Conservation (phyloP, 2,329 filamentous ascomycete genomes). For the Bipolaris oryzae region DNA sequence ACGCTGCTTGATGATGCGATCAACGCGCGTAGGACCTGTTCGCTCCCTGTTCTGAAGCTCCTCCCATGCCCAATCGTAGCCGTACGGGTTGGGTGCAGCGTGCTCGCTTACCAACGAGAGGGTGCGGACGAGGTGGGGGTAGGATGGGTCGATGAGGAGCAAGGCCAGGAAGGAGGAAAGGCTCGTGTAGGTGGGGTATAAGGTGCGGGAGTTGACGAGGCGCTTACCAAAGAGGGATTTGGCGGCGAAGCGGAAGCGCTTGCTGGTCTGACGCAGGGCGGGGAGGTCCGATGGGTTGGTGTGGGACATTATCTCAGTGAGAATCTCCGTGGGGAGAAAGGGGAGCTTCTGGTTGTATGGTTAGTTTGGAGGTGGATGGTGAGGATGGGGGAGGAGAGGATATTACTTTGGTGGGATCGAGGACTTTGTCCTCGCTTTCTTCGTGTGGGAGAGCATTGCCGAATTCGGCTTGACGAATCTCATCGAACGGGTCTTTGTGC, state of each 20-base stretch:
- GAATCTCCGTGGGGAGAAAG: neutral
- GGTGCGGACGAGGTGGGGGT: neutral
- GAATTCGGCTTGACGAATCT: neutral
- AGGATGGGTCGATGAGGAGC: neutral
- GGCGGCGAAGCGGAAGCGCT: neutral
- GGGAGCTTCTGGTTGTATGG: neutral
- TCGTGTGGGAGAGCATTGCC: neutral
- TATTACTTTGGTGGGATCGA: neutral
- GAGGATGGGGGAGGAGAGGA: neutral
- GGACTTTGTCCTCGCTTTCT: neutral
- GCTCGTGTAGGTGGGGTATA: constrained; percentile 9
- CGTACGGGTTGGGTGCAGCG: constrained; percentile 12
- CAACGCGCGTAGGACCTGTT: neutral
- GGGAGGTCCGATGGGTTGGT: neutral
- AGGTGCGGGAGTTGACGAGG: neutral
- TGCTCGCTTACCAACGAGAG: constrained; percentile 20
- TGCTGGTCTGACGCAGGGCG: constrained; percentile 1
- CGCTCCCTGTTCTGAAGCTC: constrained; percentile 9
- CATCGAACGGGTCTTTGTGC: neutral
- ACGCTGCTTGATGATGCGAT: constrained; percentile 9
- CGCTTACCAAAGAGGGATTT: constrained; percentile 4
- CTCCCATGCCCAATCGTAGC: constrained; percentile 26
- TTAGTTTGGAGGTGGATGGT: neutral
- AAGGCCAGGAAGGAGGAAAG: constrained; percentile 7
- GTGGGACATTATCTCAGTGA: neutral